These are phyloP conservation scores for Neurospora terricola DNA, from an alignment of 495 filamentous ascomycete genomes.

Conservation along the genomic window DNA sequence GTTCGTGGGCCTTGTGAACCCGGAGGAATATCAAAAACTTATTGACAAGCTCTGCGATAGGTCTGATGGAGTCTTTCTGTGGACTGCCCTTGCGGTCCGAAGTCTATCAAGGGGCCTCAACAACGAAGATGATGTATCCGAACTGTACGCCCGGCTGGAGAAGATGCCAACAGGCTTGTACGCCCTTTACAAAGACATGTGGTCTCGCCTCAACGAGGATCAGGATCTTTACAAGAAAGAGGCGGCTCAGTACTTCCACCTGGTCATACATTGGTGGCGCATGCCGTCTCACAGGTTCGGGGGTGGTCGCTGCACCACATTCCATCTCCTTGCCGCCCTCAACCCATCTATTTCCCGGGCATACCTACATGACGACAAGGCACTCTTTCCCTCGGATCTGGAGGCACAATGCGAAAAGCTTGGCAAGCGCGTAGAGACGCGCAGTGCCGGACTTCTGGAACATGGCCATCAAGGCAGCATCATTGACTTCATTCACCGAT, in stretches of 20 bases:
- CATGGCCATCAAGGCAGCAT: background rate
- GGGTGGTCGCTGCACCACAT: background rate
- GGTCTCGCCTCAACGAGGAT: constrained; percentile 10
- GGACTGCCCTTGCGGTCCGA: constrained; percentile 27
- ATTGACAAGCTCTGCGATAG: constrained; percentile 12
- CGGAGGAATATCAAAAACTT: background rate
- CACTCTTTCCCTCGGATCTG: background rate
- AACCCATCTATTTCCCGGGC: background rate
- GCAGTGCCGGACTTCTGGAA: constrained; percentile 10
- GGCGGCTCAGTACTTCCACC: constrained; percentile 8
- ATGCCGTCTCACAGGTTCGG: background rate
- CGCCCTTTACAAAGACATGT: constrained; percentile 19
- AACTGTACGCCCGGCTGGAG: constrained; percentile 15
- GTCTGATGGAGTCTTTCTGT: constrained; percentile 31
- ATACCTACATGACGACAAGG: background rate
- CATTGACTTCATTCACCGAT: constrained; percentile 12
- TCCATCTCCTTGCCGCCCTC: constrained; percentile 1
- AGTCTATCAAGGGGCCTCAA: constrained; percentile 20
- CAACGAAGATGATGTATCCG: constrained; percentile 16
- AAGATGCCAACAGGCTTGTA: constrained; percentile 19
- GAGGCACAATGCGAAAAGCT: background rate
- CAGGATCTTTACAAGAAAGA: constrained; percentile 1
- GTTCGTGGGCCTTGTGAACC: background rate
- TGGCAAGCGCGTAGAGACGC: constrained; percentile 1
- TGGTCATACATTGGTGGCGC: background rate